Percentiles rank a stretch among this genome's conserved stretches.
Evolutionary conservation across 2,329 filamentous ascomycete species (phyloP).

Genomic region (Pestalotiopsis sp.): DNA sequence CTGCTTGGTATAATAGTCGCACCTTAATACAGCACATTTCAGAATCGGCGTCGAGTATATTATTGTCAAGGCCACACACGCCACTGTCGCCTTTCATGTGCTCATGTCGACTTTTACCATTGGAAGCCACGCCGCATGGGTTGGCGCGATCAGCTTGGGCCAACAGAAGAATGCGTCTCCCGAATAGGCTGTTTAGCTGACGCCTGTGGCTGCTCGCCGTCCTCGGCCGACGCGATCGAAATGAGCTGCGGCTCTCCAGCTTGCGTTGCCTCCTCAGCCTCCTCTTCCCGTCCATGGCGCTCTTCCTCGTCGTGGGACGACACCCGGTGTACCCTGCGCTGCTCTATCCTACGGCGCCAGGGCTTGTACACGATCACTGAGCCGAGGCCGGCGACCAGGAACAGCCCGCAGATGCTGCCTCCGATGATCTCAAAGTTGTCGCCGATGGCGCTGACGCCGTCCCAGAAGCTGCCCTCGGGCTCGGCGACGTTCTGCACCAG

Average conservation of each 20-base stretch:
- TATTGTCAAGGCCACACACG: not conserved
- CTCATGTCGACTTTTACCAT: not conserved
- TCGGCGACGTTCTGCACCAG: conserved; percentile 77
- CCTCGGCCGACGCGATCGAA: not conserved
- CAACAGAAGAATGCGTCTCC: not conserved
- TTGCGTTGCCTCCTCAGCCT: not conserved
- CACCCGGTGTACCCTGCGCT: conserved; percentile 21
- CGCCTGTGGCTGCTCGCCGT: not conserved
- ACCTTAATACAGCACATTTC: not conserved
- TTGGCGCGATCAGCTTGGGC: not conserved
- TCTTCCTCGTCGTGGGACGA: conserved; percentile 17
- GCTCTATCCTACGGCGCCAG: conserved; percentile 65
- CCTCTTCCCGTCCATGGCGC: not conserved
- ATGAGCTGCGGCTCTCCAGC: not conserved
- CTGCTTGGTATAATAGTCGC: not conserved
- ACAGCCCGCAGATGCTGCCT: conserved; percentile 82
- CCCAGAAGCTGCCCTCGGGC: conserved; percentile 82
- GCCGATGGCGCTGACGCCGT: conserved; percentile 75
- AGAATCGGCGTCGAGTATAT: not conserved
- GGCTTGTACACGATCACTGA: conserved; percentile 78
- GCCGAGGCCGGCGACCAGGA: conserved; percentile 74
- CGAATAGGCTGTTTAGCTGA: not conserved
- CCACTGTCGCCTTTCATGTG: not conserved
- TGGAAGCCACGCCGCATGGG: not conserved
- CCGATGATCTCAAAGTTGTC: conserved; percentile 88